Percentiles rank a stretch among this genome's conserved stretches.
phyloP scores from a whole-genome alignment of 345 rosid genomes.

The Sapria himalayana region DNA sequence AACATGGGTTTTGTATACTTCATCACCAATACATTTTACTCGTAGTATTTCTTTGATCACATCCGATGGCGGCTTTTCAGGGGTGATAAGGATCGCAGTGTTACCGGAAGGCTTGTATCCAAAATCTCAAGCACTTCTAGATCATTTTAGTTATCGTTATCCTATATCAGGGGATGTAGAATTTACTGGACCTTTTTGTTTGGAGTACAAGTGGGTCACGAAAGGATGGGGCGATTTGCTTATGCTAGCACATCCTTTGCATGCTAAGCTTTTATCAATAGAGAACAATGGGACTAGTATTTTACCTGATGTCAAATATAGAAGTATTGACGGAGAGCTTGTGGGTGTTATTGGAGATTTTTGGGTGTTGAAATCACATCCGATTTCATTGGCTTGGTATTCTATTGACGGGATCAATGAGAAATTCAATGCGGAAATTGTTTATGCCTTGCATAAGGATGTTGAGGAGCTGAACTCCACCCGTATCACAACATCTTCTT shows the following conservation, averaged over 20 bases:
- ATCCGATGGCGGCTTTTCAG: conserved; percentile 34
- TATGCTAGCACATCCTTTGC: conserved; percentile 83
- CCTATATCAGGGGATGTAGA: conserved; percentile 58
- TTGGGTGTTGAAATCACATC: conserved; percentile 44
- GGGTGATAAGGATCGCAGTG: conserved; percentile 37
- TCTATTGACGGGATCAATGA: conserved; percentile 44
- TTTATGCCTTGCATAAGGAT: conserved; percentile 45
- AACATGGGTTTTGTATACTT: conserved; percentile 66
- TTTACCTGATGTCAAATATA: conserved; percentile 36
- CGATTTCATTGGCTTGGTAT: conserved; percentile 75
- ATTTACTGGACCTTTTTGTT: conserved; percentile 41
- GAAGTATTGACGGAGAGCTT: conserved; percentile 71
- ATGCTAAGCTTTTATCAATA: conserved; percentile 30
- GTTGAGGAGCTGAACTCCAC: conserved; percentile 35
- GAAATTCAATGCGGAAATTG: conserved; percentile 29
- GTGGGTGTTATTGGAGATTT: conserved; percentile 69
- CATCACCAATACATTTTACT: conserved; percentile 36
- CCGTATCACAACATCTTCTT: conserved; percentile 27
- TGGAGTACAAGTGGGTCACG: conserved; percentile 73
- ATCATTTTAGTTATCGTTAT: conserved; percentile 68
- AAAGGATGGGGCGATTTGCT: conserved; percentile 83
- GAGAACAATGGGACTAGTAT: conserved; percentile 22
- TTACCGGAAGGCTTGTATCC: conserved; percentile 31
- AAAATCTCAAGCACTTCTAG: conserved; percentile 30
- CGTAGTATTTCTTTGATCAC: conserved; percentile 24